Conservation (phyloP, 2,329 filamentous ascomycete species). For the Aaosphaeria arxii region DNA sequence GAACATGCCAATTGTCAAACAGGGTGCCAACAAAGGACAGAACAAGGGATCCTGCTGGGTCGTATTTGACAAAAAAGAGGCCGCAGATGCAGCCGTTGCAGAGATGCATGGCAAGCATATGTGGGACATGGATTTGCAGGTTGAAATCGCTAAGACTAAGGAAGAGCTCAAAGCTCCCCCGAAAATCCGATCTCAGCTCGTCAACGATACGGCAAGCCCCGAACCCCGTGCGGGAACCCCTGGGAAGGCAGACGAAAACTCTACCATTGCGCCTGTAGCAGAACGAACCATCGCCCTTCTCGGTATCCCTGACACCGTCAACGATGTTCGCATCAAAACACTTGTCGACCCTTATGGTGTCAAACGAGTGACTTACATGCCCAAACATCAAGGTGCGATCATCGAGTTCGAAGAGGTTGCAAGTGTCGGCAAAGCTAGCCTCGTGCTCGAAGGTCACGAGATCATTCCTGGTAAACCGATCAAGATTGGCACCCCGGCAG, state of each 20-base stretch:
- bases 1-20: slow-evolving; percentile 57
- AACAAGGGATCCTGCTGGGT: slow-evolving; percentile 80
- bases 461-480: slow-evolving; percentile 39
- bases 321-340: slow-evolving; percentile 75
- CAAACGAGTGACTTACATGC: slow-evolving; percentile 73
- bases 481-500: slow-evolving; percentile 49
- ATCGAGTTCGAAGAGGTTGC: slow-evolving; percentile 74
- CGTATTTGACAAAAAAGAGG: slow-evolving; percentile 67
- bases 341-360: slow-evolving; percentile 72
- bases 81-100: slow-evolving; percentile 60
- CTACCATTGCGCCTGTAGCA: slow-evolving; percentile 7
- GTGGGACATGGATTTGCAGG: slow-evolving; percentile 64
- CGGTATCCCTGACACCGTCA: slow-evolving; percentile 88
- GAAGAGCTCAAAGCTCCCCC: slow-evolving; percentile 38
- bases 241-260: slow-evolving; percentile 1
- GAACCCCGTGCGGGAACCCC: neutral
- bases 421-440: slow-evolving; percentile 69
- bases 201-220: slow-evolving; percentile 10
- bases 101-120: slow-evolving; percentile 69
- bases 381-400: slow-evolving; percentile 79
- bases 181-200: slow-evolving; percentile 36
- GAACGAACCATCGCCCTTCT: slow-evolving; percentile 77
- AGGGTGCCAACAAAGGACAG: slow-evolving; percentile 55
- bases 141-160: slow-evolving; percentile 49
- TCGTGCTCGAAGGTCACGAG: slow-evolving; percentile 40